Percentiles rank a stretch among this genome's conserved stretches.
phyloP scores from a whole-genome alignment of 1,284 basidiomycete species.

The Trichosporon sp. region DNA sequence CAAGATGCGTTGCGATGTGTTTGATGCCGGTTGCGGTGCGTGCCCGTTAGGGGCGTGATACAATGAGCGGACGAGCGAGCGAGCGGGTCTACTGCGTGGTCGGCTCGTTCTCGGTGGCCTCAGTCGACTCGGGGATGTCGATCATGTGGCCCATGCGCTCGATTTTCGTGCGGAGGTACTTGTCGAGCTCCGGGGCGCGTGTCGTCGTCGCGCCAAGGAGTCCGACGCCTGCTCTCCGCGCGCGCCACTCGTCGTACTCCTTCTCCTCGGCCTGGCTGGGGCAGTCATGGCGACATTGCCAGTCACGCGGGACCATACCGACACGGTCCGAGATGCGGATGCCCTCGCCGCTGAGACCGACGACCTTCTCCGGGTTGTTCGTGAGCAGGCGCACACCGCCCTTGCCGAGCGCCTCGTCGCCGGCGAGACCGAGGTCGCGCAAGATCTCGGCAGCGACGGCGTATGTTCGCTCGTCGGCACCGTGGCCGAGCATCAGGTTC shows the following conservation, averaged over 20 bases:
- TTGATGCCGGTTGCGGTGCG: background rate
- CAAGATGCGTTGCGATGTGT: conserved; percentile 6
- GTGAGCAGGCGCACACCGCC: conserved; percentile 80
- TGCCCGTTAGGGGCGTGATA: background rate
- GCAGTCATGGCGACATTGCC: conserved; percentile 60
- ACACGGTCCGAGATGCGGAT: conserved; percentile 81
- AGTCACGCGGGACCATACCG: conserved; percentile 91
- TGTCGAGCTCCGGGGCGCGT: conserved; percentile 85
- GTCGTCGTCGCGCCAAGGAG: conserved; percentile 80
- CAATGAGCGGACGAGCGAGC: background rate
- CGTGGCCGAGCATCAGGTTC: conserved; percentile 91
- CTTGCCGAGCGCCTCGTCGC: conserved; percentile 61
- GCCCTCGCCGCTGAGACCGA: conserved; percentile 81
- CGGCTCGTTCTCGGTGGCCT: background rate
- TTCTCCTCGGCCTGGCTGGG: conserved; percentile 38
- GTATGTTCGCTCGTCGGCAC: conserved; percentile 92
- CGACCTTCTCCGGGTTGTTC: conserved; percentile 97
- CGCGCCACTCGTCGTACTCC: conserved; percentile 58
- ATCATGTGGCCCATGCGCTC: conserved; percentile 87
- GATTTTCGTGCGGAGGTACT: conserved; percentile 94
- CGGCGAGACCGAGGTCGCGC: conserved; percentile 78
- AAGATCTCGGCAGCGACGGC: conserved; percentile 88
- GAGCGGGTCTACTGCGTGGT: background rate
- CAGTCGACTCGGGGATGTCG: conserved; percentile 33
- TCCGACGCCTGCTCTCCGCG: conserved; percentile 69